Conservation (phyloP, 179 eudicot genomes). For the Beta corolliflora region DNA sequence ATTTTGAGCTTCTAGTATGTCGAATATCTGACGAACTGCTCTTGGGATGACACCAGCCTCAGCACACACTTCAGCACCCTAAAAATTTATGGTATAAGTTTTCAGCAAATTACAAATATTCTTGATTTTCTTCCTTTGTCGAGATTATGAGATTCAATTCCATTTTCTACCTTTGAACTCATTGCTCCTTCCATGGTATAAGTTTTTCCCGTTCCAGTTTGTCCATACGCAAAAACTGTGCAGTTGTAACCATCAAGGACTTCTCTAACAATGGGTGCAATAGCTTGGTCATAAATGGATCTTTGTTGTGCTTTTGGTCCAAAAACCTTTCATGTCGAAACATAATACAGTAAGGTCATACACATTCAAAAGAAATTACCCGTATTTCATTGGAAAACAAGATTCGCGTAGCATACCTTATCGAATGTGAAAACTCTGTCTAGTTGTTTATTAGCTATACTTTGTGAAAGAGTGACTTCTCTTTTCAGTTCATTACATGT, state of each 20-base stretch:
- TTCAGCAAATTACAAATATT: neutral
- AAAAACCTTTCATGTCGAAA: slow-evolving; percentile 55
- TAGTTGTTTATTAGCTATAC: slow-evolving; percentile 59
- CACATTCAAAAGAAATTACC: neutral
- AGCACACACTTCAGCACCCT: slow-evolving; percentile 74
- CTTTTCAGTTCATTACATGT: slow-evolving; percentile 65
- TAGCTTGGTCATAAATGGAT: slow-evolving; percentile 79
- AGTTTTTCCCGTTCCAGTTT: slow-evolving; percentile 91
- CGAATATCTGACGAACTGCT: slow-evolving; percentile 83
- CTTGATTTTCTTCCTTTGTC: neutral
- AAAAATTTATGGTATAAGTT: neutral
- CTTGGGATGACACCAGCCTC: slow-evolving; percentile 94
- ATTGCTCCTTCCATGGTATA: slow-evolving; percentile 92
- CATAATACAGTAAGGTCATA: neutral
- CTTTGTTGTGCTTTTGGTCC: slow-evolving; percentile 86
- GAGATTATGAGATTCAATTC: neutral
- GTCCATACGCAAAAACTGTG: slow-evolving; percentile 90
- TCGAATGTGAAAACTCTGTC: slow-evolving; percentile 82
- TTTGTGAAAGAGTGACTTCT: slow-evolving; percentile 65
- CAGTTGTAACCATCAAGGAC: slow-evolving; percentile 88
- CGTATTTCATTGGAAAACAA: neutral
- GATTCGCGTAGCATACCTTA: slow-evolving; percentile 51
- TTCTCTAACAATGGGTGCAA: slow-evolving; percentile 73
- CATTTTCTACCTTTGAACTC: slow-evolving; percentile 62
- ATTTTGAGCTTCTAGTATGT: slow-evolving; percentile 72